Percentiles rank a stretch among this genome's conserved stretches.
phyloP scores from a whole-genome alignment of 108 stramenopile genomes.

The Pseudonitzschia multiseries region DNA sequence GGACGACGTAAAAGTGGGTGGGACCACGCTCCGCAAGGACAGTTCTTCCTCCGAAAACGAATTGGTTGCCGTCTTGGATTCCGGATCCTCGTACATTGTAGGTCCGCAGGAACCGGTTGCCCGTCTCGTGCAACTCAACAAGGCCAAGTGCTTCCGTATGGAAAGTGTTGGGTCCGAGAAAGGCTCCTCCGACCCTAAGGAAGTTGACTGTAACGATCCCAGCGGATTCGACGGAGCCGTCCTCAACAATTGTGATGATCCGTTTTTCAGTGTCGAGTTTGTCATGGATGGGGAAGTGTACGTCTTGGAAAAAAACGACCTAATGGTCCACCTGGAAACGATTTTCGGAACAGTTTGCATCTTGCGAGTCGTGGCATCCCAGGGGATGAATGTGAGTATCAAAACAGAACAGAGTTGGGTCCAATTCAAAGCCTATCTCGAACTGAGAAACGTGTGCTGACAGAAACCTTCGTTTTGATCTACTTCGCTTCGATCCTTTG shows the following conservation, averaged over 20 bases:
- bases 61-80: conserved; percentile 85
- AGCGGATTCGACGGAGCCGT: conserved; percentile 44
- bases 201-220: conserved; percentile 32
- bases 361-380: conserved; percentile 33
- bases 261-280: conserved; percentile 49
- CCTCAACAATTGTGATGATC: conserved; percentile 39
- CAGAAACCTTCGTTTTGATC: not conserved
- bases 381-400: conserved; percentile 37
- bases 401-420: not conserved
- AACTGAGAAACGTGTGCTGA: too few relatives aligned
- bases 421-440: too few relatives aligned
- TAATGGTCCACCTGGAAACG: conserved; percentile 33
- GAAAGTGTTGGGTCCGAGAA: not conserved
- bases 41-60: conserved; percentile 25
- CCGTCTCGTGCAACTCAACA: conserved; percentile 59
- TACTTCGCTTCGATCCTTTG: not conserved
- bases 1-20: conserved; percentile 61
- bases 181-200: conserved; percentile 15
- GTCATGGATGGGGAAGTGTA: conserved; percentile 39
- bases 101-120: conserved; percentile 74
- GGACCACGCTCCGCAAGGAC: conserved; percentile 15
- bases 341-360: conserved; percentile 31
- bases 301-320: conserved; percentile 46
- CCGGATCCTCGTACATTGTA: conserved; percentile 88
- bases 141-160: conserved; percentile 48